These are phyloP conservation scores for Eimeria zaria DNA, from an alignment of 169 alveolate genomes.

Conservation along the genomic window DNA sequence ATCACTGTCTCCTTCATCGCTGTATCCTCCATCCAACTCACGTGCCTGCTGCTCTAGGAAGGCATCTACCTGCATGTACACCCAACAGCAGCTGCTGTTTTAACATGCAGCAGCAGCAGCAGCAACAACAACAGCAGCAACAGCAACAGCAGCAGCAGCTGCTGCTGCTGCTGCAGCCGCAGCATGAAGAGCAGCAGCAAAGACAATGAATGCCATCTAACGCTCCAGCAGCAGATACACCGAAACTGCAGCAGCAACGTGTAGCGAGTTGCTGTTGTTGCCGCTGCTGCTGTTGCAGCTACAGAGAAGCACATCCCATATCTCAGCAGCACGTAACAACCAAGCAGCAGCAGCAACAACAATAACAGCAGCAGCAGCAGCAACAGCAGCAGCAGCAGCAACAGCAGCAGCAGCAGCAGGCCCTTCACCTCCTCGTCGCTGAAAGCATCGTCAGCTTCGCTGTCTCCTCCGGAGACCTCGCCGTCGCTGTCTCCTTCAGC, in stretches of 20 bases:
- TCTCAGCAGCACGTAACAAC: background rate
- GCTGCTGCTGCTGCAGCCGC: slow-evolving; percentile 7
- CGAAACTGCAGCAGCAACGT: no score
- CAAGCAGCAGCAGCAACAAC: background rate
- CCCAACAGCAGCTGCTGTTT: background rate
- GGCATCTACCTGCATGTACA: slow-evolving; percentile 34
- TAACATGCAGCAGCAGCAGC: background rate
- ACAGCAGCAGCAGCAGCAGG: slow-evolving; percentile 6
- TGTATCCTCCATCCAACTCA: background rate
- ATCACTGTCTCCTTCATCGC: no score
- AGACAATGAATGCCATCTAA: no score
- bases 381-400: slow-evolving; percentile 5
- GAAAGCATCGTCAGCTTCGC: slow-evolving; percentile 11
- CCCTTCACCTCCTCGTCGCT: background rate
- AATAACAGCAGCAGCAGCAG: slow-evolving; percentile 8
- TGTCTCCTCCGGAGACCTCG: background rate
- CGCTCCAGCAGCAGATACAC: no score
- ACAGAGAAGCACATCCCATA: no score
- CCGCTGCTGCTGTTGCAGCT: no score
- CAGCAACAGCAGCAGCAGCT: background rate
- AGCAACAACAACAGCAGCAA: no score
- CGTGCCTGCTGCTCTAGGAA: slow-evolving; percentile 17
- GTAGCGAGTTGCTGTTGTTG: no score
- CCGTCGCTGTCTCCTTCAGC: background rate
- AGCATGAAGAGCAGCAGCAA: no score